phyloP scores from a whole-genome alignment of 106 monocot genomes.

The Iris macrosiphon region DNA sequence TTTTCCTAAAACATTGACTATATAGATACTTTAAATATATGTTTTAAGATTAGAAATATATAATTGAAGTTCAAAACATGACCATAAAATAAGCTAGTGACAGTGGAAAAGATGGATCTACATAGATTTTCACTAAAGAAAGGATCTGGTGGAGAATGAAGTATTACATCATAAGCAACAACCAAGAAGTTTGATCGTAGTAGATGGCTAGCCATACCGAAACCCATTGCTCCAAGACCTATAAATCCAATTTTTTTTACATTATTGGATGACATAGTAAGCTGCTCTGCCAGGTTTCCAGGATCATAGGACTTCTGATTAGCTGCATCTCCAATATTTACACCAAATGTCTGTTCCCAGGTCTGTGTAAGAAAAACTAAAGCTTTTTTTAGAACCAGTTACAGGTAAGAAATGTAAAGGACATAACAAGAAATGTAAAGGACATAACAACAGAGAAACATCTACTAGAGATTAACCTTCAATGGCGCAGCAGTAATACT shows the following conservation, averaged over 20 bases:
- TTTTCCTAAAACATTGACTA: no score
- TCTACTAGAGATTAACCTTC: constrained; percentile 31
- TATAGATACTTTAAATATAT: no score
- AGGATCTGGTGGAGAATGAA: constrained; percentile 2
- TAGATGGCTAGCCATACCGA: constrained; percentile 92
- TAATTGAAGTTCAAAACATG: no score
- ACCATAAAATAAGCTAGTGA: no score
- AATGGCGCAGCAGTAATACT: constrained; percentile 24
- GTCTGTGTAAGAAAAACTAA: constrained; percentile 31
- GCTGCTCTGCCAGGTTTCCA: constrained; percentile 36
- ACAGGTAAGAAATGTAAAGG: constrained; percentile 1
- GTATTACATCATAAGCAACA: constrained; percentile 77
- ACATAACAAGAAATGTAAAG: constrained; percentile 3
- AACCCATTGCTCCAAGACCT: constrained; percentile 99
- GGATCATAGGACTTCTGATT: constrained; percentile 45
- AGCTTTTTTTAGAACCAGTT: background rate
- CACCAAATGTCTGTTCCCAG: constrained; percentile 68
- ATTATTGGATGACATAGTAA: constrained; percentile 25
- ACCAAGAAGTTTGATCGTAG: constrained; percentile 65
- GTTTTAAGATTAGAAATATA: no score
- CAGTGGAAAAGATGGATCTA: no score
- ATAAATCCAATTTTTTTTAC: constrained; percentile 80
- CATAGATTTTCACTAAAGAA: no score
- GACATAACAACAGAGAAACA: constrained; percentile 4
- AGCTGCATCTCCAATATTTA: constrained; percentile 59